These are phyloP conservation scores for Periglandula ipomoeae DNA, from an alignment of 2,329 filamentous ascomycete genomes.

Conservation along the genomic window DNA sequence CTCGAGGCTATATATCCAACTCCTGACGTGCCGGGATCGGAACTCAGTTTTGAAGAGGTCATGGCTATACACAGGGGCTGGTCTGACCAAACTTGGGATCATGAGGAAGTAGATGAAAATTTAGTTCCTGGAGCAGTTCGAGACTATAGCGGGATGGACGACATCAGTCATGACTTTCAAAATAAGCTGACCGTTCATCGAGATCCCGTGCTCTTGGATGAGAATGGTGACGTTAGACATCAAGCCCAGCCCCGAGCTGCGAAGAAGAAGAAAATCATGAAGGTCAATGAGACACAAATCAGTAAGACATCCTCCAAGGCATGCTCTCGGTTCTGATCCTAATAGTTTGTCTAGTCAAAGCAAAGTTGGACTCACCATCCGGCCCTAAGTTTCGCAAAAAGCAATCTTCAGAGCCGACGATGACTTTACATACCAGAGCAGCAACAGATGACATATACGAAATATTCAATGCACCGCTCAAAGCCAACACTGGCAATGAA, in stretches of 20 bases:
- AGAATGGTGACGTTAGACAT: constrained; percentile 46
- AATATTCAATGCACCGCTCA: constrained; percentile 77
- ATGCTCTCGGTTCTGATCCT: constrained; percentile 11
- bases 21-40: constrained; percentile 58
- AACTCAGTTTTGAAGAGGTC: constrained; percentile 87
- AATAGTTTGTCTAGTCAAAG: constrained; percentile 62
- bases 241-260: constrained; percentile 35
- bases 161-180: constrained; percentile 20
- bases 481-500: constrained; percentile 24
- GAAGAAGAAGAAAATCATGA: constrained; percentile 71
- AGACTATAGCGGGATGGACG: constrained; percentile 22
- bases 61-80: constrained; percentile 69
- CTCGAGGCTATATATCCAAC: constrained; percentile 79
- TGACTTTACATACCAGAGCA: constrained; percentile 92
- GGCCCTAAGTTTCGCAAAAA: constrained; percentile 77
- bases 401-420: constrained; percentile 72
- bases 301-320: constrained; percentile 44
- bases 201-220: constrained; percentile 41
- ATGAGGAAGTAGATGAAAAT: constrained; percentile 28
- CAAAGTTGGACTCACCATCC: constrained; percentile 83
- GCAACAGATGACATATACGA: constrained; percentile 97
- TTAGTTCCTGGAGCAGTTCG: constrained; percentile 18
- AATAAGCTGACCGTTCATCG: constrained; percentile 34
- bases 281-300: constrained; percentile 86
- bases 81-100: constrained; percentile 49